Percentiles rank a stretch among this genome's conserved stretches.
Evolutionary conservation across 139 green algal genomes (phyloP).

Genomic region (Pleodorina starrii): DNA sequence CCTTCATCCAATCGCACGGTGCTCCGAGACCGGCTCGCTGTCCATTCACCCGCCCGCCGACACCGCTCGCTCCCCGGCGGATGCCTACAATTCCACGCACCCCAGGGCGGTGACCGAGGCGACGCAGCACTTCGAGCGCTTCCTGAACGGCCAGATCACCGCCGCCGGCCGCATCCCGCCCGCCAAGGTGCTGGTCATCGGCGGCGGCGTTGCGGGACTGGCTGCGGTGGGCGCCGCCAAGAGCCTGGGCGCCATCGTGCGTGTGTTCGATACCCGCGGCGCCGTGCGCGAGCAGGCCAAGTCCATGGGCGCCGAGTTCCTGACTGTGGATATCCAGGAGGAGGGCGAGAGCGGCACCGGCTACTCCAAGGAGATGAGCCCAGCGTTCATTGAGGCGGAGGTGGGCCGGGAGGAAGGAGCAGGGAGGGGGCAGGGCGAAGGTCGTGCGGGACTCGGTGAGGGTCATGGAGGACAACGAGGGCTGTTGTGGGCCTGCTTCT

Average conservation of each 20-base stretch:
- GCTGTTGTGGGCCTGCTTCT: no score
- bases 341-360: slow-evolving; percentile 81
- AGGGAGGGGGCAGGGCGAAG: no score
- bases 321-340: slow-evolving; percentile 88
- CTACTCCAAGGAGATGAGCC: slow-evolving; percentile 91
- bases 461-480: no score
- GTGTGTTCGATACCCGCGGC: slow-evolving; percentile 87
- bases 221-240: slow-evolving; percentile 81
- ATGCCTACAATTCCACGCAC: no score
- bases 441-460: no score
- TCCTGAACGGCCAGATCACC: slow-evolving; percentile 94
- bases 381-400: slow-evolving; percentile 88
- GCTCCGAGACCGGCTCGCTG: no score
- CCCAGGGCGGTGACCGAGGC: slow-evolving; percentile 87
- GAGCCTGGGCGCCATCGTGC: slow-evolving; percentile 87
- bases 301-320: slow-evolving; percentile 89
- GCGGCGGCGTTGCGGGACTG: slow-evolving; percentile 83
- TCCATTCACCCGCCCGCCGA: no score
- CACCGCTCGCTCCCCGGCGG: no score
- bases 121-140: slow-evolving; percentile 82
- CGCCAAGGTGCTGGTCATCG: slow-evolving; percentile 72
- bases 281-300: slow-evolving; percentile 85
- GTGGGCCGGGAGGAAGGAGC: no score
- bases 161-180: slow-evolving; percentile 86
- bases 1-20: no score